These are phyloP conservation scores for Xylariaceae sp. DNA, from an alignment of 2,329 filamentous ascomycete species.

Conservation along the genomic window DNA sequence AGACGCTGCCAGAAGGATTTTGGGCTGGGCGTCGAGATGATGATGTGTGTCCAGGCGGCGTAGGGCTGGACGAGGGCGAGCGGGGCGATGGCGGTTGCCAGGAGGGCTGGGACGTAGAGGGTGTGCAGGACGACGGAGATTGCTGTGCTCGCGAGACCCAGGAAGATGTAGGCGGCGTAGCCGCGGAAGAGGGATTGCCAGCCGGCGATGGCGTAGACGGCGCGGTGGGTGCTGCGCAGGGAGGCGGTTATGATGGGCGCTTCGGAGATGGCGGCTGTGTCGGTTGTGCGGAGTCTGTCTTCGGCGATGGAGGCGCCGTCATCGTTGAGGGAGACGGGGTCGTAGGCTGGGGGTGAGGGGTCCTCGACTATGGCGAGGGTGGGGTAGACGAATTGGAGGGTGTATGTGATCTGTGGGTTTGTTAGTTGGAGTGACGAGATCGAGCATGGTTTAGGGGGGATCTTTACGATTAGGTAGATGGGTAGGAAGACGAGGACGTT, in stretches of 20 bases:
- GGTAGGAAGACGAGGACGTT: constrained; percentile 44
- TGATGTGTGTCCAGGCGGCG: constrained; percentile 78
- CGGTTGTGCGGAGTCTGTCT: constrained; percentile 31
- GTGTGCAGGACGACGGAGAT: constrained; percentile 42
- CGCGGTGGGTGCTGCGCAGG: constrained; percentile 45
- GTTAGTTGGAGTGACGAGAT: constrained; percentile 14
- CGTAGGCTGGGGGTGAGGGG: constrained; percentile 51
- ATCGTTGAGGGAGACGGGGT: constrained; percentile 43
- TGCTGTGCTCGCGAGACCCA: constrained; percentile 33
- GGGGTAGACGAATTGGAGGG: constrained; percentile 46
- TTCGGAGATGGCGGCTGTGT: constrained; percentile 34
- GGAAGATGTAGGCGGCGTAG: constrained; percentile 45
- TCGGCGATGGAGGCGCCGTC: constrained; percentile 34
- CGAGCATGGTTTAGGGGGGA: constrained; percentile 10
- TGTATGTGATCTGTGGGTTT: constrained; percentile 43
- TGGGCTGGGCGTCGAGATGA: constrained; percentile 65
- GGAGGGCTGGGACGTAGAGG: constrained; percentile 36
- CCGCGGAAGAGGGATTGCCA: constrained; percentile 66
- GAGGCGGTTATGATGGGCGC: constrained; percentile 44
- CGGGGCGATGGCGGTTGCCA: constrained; percentile 53
- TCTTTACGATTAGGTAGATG: constrained; percentile 37
- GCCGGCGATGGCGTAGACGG: constrained; percentile 59
- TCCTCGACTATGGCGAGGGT: constrained; percentile 55
- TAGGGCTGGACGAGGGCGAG: constrained; percentile 62
- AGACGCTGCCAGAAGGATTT: constrained; percentile 65